phyloP scores from a whole-genome alignment of 352 stramenopile genomes.

The Bremia lactucae region DNA sequence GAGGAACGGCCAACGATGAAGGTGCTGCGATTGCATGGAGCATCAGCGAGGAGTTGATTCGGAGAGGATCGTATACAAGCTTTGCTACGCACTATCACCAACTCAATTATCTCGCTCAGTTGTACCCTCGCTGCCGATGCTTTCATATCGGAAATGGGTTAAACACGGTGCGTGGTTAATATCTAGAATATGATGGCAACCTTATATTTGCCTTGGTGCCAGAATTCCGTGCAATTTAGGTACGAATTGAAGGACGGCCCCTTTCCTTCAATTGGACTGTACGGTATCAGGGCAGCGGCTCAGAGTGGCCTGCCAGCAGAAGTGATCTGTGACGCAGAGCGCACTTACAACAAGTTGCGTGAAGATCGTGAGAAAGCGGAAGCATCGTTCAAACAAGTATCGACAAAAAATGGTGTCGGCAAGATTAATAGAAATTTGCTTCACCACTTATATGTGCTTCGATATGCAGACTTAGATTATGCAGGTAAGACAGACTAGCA shows the following conservation, averaged over 20 bases:
- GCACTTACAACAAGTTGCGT: constrained; percentile 28
- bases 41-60: constrained; percentile 74
- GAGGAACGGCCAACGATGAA: constrained; percentile 85
- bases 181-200: neutral
- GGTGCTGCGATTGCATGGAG: constrained; percentile 85
- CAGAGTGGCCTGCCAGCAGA: constrained; percentile 53
- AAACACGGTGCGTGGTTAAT: constrained; percentile 26
- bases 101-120: constrained; percentile 43
- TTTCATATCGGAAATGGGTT: constrained; percentile 54
- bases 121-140: constrained; percentile 58
- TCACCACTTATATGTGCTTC: constrained; percentile 66
- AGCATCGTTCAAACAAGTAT: constrained; percentile 3
- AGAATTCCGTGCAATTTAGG: constrained; percentile 43
- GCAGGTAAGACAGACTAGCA: constrained; percentile 21
- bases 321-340: constrained; percentile 47
- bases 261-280: constrained; percentile 48
- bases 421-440: constrained; percentile 45
- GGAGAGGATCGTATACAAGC: constrained; percentile 57
- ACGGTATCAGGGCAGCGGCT: constrained; percentile 76
- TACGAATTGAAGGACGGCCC: constrained; percentile 67
- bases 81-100: constrained; percentile 88
- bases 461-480: constrained; percentile 44
- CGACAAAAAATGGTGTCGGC: constrained; percentile 4
- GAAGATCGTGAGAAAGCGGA: constrained; percentile 12
- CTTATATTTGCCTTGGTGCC: constrained; percentile 3